phyloP scores from a whole-genome alignment of 78 protist species.

The Pigoraptor vietnamica region DNA sequence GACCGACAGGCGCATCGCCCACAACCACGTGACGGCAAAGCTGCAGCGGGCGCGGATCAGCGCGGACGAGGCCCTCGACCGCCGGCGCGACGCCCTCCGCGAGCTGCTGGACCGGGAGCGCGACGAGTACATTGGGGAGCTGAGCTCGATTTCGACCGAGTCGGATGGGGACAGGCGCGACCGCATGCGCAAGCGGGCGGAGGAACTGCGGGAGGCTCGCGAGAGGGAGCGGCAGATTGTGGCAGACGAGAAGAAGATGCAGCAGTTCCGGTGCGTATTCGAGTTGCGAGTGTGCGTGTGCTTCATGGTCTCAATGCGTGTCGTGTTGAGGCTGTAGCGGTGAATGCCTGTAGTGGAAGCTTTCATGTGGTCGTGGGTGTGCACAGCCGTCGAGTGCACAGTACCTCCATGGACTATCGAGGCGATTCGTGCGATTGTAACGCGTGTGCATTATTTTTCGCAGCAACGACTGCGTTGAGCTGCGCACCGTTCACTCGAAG shows the following conservation, averaged over 20 bases:
- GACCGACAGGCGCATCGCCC: not conserved
- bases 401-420: no score
- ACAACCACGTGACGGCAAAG: not conserved
- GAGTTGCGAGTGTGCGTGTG: not conserved
- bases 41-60: not conserved
- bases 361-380: no score
- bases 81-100: not conserved
- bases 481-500: not conserved
- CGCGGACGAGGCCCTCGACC: not conserved
- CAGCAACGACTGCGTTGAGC: not conserved
- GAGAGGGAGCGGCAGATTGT: not conserved
- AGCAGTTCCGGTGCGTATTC: not conserved
- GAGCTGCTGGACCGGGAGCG: not conserved
- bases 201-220: not conserved
- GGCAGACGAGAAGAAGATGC: not conserved
- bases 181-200: not conserved
- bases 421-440: no score
- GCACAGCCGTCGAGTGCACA: no score
- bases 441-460: no score
- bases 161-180: not conserved
- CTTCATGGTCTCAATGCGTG: not conserved
- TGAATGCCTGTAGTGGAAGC: no score
- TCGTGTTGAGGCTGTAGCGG: not conserved
- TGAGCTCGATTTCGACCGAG: not conserved
- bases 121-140: not conserved